Evolutionary conservation across 2,329 filamentous ascomycete genomes (phyloP), one percentile per base, ranked within the genome.

Genomic region (Scopulariopsis brevicaulis): DNA sequence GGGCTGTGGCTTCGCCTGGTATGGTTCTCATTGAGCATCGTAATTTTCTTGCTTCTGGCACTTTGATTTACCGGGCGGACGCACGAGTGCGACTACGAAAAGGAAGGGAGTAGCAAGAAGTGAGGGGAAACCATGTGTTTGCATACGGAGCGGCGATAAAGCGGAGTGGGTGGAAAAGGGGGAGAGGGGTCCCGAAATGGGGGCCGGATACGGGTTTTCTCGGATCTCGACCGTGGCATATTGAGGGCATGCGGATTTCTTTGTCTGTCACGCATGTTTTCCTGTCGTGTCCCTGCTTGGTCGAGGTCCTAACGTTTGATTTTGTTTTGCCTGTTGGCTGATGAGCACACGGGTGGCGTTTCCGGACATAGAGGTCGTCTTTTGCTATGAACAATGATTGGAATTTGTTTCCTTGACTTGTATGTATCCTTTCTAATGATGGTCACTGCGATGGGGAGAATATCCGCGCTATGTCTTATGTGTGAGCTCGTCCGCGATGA

Each of bases 321-420:
- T 32, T 32, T 50, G 46, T 24, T 50, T 56, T 43, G 20, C 18
- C 28, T 56, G 55, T 50, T 48, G 55, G 43, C 25, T 34, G 40
- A 51, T 11, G 46, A 57, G 48, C 55, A 57, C 46, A 24, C 46
- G 32, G 46, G 28, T 57, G 55, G 55, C 55, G 55, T 57, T 56
- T 40, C n/a, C 15, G 55, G 55, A 53, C 48, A 57, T 52, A 53
- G 55, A 53, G 46, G 46, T 24, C 35, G 24, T 24, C 22, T 35
- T 51, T 56, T 40, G 35, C 25, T 32, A 32, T 32, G 28, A 32
- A 32, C 28, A 32, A 32, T 48, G 48, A 53, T 50, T 20, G n/a
- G 46, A 24, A 50, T 50, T 24, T 22, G 11, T 50, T 50, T 50
- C 46, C 24, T 35, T 56, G 10, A 51, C 20, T 25, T 51, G 28